Conservation (phyloP, 805 yeast genomes). For the Yarrowia deformans region DNA sequence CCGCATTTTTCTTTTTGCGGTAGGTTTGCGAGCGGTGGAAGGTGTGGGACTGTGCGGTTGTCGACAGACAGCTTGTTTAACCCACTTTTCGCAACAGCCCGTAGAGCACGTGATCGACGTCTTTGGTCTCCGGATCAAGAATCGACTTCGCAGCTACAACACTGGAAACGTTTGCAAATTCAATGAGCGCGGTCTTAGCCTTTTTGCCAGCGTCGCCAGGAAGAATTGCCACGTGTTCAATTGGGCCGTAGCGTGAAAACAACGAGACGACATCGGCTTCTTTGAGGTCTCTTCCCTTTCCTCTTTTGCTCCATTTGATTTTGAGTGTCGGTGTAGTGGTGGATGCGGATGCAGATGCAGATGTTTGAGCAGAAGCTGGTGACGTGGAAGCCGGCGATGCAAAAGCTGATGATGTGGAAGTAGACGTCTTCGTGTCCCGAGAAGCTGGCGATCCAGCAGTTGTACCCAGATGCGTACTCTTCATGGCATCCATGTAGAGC, state of each 20-base stretch:
- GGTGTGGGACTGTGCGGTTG: too few relatives aligned
- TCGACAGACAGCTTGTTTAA: neutral
- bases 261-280: slow-evolving; percentile 25
- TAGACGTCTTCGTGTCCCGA: neutral
- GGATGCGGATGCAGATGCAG: slow-evolving; percentile 1
- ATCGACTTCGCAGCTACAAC: slow-evolving; percentile 35
- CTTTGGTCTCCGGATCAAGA: slow-evolving; percentile 13
- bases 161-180: slow-evolving; percentile 22
- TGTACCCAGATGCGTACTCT: too few relatives aligned
- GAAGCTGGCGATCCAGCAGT: too few relatives aligned
- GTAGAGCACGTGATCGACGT: slow-evolving; percentile 11
- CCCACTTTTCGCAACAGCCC: slow-evolving; percentile 18
- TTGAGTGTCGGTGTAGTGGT: slow-evolving; percentile 1
- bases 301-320: slow-evolving; percentile 22
- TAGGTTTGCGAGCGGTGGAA: neutral
- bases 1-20: slow-evolving; percentile 5
- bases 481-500: slow-evolving; percentile 40
- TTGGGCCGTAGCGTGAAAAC: slow-evolving; percentile 20
- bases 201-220: slow-evolving; percentile 28
- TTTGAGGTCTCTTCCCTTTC: slow-evolving; percentile 15
- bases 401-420: neutral
- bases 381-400: neutral
- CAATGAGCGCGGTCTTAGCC: slow-evolving; percentile 36
- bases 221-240: slow-evolving; percentile 35
- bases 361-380: neutral